Evolutionary conservation across 306 rosid species (phyloP).

Genomic region (Lablab purpureus): DNA sequence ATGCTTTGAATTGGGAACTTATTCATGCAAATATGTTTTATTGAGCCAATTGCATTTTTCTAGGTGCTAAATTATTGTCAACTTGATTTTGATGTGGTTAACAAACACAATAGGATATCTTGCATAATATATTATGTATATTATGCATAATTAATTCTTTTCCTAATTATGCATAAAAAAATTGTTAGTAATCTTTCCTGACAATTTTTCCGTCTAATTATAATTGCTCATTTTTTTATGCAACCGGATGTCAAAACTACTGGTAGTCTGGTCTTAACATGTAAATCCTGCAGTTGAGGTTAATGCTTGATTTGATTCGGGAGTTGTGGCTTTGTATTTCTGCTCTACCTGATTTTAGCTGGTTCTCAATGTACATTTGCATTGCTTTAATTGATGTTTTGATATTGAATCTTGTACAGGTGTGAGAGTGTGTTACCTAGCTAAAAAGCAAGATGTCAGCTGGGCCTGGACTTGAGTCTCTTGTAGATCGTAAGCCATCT

Average conservation of each 20-base stretch:
- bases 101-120: too few relatives aligned
- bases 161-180: too few relatives aligned
- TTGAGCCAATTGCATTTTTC: too few relatives aligned
- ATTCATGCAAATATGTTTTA: too few relatives aligned
- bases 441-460: constrained; percentile 46
- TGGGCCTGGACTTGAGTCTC: constrained; percentile 66
- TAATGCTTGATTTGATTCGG: neutral
- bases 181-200: neutral
- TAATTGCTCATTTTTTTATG: neutral
- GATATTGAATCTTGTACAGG: constrained; percentile 9
- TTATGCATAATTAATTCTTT: too few relatives aligned
- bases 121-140: too few relatives aligned
- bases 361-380: neutral
- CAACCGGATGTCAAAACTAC: neutral
- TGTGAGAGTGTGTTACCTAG: neutral
- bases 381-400: constrained; percentile 3
- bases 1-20: too few relatives aligned
- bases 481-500: constrained; percentile 60
- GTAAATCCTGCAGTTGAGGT: neutral
- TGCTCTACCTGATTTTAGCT: neutral
- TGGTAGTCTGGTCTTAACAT: neutral
- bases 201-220: neutral
- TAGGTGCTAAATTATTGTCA: too few relatives aligned
- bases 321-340: neutral
- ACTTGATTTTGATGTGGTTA: too few relatives aligned